phyloP scores from a whole-genome alignment of 2,329 filamentous ascomycete species.

The Ilyonectria robusta region DNA sequence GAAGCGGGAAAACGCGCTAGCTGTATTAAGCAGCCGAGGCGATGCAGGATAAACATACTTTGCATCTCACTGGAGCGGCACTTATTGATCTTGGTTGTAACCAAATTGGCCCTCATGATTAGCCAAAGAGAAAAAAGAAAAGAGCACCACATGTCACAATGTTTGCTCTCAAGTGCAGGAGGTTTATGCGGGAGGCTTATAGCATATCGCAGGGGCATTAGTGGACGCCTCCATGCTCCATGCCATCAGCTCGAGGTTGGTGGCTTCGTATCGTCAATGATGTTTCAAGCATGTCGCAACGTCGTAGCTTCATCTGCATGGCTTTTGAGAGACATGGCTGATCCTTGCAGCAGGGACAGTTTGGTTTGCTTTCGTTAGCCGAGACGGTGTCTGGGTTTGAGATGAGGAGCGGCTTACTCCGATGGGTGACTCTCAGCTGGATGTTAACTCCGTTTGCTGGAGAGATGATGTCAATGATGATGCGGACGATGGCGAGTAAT shows the following conservation, averaged over 20 bases:
- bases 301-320: constrained; percentile 9
- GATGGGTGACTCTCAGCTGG: background rate
- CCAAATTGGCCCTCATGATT: background rate
- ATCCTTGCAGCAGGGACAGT: constrained; percentile 4
- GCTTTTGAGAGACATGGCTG: constrained; percentile 4
- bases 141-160: background rate
- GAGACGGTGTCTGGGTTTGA: background rate
- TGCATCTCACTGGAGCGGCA: background rate
- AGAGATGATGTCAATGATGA: background rate
- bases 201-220: background rate
- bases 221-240: constrained; percentile 2
- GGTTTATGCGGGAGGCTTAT: background rate
- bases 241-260: background rate
- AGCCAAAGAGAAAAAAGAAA: background rate
- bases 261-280: background rate
- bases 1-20: too few species aligned
- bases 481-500: background rate
- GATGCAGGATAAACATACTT: too few species aligned
- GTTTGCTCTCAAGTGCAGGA: background rate
- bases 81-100: background rate
- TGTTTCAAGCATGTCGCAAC: constrained; percentile 10
- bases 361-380: background rate
- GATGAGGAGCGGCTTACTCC: background rate
- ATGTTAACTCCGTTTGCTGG: background rate
- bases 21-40: too few species aligned